phyloP scores from a whole-genome alignment of 345 rosid species.

The Stellera chamaejasme region DNA sequence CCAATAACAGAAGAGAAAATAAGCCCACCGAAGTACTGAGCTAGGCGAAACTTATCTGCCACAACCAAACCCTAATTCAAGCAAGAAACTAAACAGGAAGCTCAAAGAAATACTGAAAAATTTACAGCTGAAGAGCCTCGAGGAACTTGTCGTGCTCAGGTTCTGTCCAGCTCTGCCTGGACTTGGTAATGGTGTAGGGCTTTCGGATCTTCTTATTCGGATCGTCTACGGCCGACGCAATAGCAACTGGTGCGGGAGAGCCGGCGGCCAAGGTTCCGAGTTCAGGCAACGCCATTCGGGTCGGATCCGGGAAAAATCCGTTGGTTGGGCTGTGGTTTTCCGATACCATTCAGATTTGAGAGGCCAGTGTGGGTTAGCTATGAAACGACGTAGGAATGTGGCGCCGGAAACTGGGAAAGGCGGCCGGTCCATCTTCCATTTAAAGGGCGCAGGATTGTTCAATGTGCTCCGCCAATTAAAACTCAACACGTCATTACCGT shows the following conservation, averaged over 20 bases:
- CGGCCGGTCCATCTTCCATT: background rate
- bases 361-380: constrained; percentile 15
- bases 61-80: constrained; percentile 19
- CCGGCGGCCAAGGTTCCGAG: constrained; percentile 39
- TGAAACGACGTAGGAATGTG: constrained; percentile 15
- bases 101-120: constrained; percentile 8
- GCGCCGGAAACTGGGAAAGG: constrained; percentile 1
- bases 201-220: constrained; percentile 64
- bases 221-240: constrained; percentile 45
- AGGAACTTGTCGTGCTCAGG: constrained; percentile 97
- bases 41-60: too few species aligned
- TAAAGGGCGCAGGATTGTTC: too few species aligned
- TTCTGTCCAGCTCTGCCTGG: constrained; percentile 93
- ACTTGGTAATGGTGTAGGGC: constrained; percentile 84
- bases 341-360: constrained; percentile 38
- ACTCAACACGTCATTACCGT: too few species aligned
- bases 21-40: too few species aligned
- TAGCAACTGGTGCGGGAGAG: constrained; percentile 26
- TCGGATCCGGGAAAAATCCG: constrained; percentile 61
- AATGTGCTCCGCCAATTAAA: too few species aligned
- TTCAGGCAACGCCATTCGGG: constrained; percentile 56
- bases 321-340: constrained; percentile 52
- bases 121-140: constrained; percentile 90
- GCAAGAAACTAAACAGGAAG: background rate
- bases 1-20: too few species aligned